Conservation (phyloP, 371 early-diverging fungal genomes). For the Syncephalastrum contaminatum region DNA sequence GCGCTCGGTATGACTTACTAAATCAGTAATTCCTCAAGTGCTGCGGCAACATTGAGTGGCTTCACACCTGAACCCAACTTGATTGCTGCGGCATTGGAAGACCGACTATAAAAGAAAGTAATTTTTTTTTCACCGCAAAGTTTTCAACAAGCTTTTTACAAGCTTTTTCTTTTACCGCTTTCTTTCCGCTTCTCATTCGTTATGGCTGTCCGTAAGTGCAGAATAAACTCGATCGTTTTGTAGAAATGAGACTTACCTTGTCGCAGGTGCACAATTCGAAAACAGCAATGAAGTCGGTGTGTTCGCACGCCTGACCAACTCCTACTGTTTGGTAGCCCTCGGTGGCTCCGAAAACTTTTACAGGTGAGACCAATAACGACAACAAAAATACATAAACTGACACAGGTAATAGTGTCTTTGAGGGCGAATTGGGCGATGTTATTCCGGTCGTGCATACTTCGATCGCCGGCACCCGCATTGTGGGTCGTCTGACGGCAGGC, state of each 20-base stretch:
- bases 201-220: conserved; percentile 45
- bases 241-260: neutral
- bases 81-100: too few relatives aligned
- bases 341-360: conserved; percentile 99
- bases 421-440: conserved; percentile 93
- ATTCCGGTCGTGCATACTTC: conserved; percentile 99
- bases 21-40: too few relatives aligned
- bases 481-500: conserved; percentile 94
- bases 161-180: conserved; percentile 1
- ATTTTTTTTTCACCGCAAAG: too few relatives aligned
- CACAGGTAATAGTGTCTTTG: conserved; percentile 75
- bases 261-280: conserved; percentile 94
- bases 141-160: conserved; percentile 1
- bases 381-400: conserved; percentile 1
- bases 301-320: conserved; percentile 98
- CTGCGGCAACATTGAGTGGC: too few relatives aligned
- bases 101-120: too few relatives aligned
- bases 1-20: too few relatives aligned
- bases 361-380: conserved; percentile 55
- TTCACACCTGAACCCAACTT: too few relatives aligned
- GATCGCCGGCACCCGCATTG: conserved; percentile 97
- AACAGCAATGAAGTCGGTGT: conserved; percentile 99
- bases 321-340: conserved; percentile 97
- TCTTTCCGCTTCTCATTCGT: neutral
- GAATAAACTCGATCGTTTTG: neutral